These are phyloP conservation scores for Saccharomycopsis sp. DNA, from an alignment of 805 yeast genomes.

Conservation along the genomic window DNA sequence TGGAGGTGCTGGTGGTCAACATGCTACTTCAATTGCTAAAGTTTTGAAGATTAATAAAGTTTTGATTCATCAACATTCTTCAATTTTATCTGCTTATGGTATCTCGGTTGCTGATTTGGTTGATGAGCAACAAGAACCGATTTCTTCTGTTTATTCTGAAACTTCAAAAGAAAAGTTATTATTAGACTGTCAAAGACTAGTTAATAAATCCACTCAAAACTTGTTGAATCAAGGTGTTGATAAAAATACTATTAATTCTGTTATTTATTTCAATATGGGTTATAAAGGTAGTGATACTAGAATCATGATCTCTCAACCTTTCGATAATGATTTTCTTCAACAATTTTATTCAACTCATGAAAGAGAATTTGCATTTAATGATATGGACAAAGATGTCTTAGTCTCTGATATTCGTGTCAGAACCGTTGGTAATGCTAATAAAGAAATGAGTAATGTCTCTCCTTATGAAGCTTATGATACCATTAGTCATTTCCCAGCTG, in stretches of 20 bases:
- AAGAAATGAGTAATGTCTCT: conserved; percentile 18
- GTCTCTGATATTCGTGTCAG: conserved; percentile 28
- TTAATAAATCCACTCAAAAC: conserved; percentile 30
- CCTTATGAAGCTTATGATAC: conserved; percentile 20
- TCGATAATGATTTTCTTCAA: conserved; percentile 7
- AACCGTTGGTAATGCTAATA: conserved; percentile 23
- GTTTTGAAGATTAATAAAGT: conserved; percentile 59
- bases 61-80: conserved; percentile 69
- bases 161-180: conserved; percentile 27
- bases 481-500: conserved; percentile 19
- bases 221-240: conserved; percentile 21
- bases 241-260: conserved; percentile 25
- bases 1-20: conserved; percentile 95
- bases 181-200: conserved; percentile 36
- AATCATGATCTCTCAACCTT: conserved; percentile 46
- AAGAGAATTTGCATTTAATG: conserved; percentile 65
- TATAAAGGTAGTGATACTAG: conserved; percentile 85
- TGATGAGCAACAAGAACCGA: conserved; percentile 65
- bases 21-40: conserved; percentile 70
- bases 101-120: conserved; percentile 82
- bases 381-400: conserved; percentile 26
- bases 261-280: conserved; percentile 64
- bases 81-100: conserved; percentile 80
- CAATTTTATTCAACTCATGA: conserved; percentile 44
- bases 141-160: conserved; percentile 33